phyloP scores from a whole-genome alignment of 1,284 basidiomycete genomes.

The Ceratobasidium papillatum region DNA sequence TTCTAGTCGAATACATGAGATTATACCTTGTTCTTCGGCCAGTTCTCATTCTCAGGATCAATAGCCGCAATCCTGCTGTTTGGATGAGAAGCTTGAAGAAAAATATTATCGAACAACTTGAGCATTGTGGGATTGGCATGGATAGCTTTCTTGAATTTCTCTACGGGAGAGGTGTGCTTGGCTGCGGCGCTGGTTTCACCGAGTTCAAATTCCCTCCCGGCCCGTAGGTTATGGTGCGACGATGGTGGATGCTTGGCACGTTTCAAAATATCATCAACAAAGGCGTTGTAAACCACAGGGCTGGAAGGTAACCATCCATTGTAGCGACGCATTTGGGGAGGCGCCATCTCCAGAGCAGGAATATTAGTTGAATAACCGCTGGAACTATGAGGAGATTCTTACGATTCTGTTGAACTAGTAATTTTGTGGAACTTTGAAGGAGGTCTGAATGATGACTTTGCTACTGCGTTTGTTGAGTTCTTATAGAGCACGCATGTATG shows the following conservation, averaged over 20 bases:
- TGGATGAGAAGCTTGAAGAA: not conserved
- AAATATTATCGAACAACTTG: not conserved
- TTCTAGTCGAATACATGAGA: not conserved
- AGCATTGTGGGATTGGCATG: not conserved
- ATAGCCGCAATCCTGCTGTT: too few species aligned
- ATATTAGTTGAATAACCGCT: not conserved
- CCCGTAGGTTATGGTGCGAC: too few species aligned
- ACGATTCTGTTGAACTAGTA: not conserved
- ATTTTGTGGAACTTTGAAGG: not conserved
- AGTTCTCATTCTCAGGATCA: too few species aligned
- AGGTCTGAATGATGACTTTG: too few species aligned
- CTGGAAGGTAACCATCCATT: not conserved
- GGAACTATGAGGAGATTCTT: not conserved
- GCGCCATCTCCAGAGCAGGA: not conserved
- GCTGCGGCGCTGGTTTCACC: too few species aligned
- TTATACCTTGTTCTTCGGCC: not conserved
- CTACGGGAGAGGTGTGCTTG: not conserved
- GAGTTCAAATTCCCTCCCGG: too few species aligned
- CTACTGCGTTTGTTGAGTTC: too few species aligned
- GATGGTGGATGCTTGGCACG: too few species aligned
- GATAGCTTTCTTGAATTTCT: conserved; percentile 6
- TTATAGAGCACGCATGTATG: too few species aligned
- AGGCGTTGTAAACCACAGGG: not conserved
- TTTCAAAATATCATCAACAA: not conserved
- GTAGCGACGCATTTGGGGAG: not conserved